phyloP scores from a whole-genome alignment of 2,329 filamentous ascomycete genomes.

The Acarospora socialis region DNA sequence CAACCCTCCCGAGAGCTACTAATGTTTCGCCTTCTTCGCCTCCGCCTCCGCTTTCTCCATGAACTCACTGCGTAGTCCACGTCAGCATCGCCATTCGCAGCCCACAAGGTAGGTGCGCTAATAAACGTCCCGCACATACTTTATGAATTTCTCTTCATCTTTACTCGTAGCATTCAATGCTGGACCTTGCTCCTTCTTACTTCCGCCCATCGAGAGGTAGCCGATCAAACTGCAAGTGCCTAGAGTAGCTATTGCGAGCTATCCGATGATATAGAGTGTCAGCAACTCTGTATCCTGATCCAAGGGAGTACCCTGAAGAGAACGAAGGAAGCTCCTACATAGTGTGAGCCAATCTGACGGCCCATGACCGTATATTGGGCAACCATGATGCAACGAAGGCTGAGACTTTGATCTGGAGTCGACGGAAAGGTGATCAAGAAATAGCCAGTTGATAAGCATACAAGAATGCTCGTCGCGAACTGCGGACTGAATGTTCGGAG shows the following conservation, averaged over 20 bases:
- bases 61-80: conserved; percentile 30
- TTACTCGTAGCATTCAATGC: conserved; percentile 51
- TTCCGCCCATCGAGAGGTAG: conserved; percentile 31
- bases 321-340: too few species aligned
- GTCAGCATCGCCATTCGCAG: conserved; percentile 1
- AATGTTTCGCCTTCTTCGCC: conserved; percentile 31
- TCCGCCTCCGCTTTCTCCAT: conserved; percentile 35
- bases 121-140: conserved; percentile 34
- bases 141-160: conserved; percentile 55
- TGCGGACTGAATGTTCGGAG: too few species aligned
- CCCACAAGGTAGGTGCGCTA: background rate
- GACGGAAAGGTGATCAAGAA: too few species aligned
- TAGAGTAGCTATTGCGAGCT: conserved; percentile 49
- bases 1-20: too few species aligned
- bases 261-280: conserved; percentile 10
- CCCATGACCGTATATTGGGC: conserved; percentile 37
- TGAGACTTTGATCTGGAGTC: too few species aligned
- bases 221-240: conserved; percentile 34
- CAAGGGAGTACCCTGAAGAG: too few species aligned
- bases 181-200: conserved; percentile 35
- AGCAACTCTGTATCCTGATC: too few species aligned
- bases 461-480: too few species aligned
- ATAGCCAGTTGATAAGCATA: too few species aligned
- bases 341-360: conserved; percentile 40
- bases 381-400: conserved; percentile 39